Conservation (phyloP, 371 early-diverging fungal genomes). For the Mucor circinelloides region DNA sequence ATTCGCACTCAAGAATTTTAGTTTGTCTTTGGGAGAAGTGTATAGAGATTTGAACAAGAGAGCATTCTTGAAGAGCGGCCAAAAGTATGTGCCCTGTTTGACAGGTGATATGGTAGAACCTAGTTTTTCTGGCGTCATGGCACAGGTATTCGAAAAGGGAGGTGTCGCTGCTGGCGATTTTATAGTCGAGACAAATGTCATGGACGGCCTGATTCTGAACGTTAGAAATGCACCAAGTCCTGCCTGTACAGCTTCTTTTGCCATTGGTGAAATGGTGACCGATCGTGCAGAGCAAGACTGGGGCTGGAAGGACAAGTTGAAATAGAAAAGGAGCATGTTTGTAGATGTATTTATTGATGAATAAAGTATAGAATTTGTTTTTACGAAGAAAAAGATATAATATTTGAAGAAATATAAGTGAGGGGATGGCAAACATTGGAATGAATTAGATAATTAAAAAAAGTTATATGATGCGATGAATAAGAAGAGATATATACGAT, state of each 20-base stretch:
- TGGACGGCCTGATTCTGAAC: conserved; percentile 41
- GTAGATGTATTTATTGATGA: neutral
- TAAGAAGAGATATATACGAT: neutral
- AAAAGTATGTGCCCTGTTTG: conserved; percentile 31
- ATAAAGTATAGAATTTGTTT: neutral
- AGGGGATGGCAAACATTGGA: neutral
- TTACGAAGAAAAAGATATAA: neutral
- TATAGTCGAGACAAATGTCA: conserved; percentile 39
- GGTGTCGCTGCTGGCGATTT: conserved; percentile 43
- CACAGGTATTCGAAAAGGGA: conserved; percentile 46
- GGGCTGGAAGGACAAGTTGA: conserved; percentile 22
- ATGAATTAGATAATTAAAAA: conserved; percentile 1
- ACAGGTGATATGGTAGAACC: conserved; percentile 45
- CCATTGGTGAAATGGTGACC: conserved; percentile 41
- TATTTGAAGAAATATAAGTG: neutral
- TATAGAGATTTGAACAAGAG: conserved; percentile 39
- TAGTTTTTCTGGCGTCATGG: conserved; percentile 48
- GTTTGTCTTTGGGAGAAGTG: conserved; percentile 36
- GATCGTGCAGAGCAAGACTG: conserved; percentile 42
- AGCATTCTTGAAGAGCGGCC: conserved; percentile 38
- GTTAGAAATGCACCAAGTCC: conserved; percentile 48
- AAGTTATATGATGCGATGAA: neutral
- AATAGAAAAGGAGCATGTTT: neutral
- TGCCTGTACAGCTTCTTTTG: conserved; percentile 43
- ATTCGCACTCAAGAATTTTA: conserved; percentile 39